These are phyloP conservation scores for Pleurotus ostreatus DNA, from an alignment of 768 basidiomycete species.

Conservation along the genomic window DNA sequence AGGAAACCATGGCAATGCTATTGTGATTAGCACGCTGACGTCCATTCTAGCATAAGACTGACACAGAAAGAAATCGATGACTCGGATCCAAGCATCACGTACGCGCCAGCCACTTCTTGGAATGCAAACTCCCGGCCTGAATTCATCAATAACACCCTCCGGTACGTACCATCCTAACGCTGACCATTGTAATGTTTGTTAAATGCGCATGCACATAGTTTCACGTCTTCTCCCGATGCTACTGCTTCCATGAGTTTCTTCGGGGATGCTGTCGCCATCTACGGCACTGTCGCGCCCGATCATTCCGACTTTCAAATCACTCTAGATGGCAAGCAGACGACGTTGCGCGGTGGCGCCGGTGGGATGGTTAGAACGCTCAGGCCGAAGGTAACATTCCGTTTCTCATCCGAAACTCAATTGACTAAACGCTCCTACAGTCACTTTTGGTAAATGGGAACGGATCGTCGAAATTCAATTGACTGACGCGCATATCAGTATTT, in stretches of 20 bases:
- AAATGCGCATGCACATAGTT: conserved; percentile 24
- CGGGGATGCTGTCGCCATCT: conserved; percentile 52
- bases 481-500: conserved; percentile 32
- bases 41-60: conserved; percentile 17
- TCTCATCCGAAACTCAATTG: background rate
- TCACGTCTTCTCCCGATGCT: conserved; percentile 32
- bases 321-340: conserved; percentile 34
- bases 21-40: background rate
- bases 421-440: conserved; percentile 3
- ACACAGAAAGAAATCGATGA: conserved; percentile 37
- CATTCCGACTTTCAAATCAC: conserved; percentile 43
- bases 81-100: conserved; percentile 30
- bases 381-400: conserved; percentile 19
- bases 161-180: conserved; percentile 28
- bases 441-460: conserved; percentile 12
- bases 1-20: conserved; percentile 9
- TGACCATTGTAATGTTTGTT: background rate
- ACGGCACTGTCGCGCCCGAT: conserved; percentile 48
- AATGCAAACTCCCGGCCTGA: conserved; percentile 18
- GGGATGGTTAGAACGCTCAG: conserved; percentile 30
- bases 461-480: background rate
- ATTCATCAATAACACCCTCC: conserved; percentile 36
- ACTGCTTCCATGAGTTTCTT: conserved; percentile 39
- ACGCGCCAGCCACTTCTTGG: conserved; percentile 38
- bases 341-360: conserved; percentile 31